Percentiles rank a stretch among this genome's conserved stretches.
Evolutionary conservation across 306 rosid genomes (phyloP).

Genomic region (Casuarina cunninghamiana): DNA sequence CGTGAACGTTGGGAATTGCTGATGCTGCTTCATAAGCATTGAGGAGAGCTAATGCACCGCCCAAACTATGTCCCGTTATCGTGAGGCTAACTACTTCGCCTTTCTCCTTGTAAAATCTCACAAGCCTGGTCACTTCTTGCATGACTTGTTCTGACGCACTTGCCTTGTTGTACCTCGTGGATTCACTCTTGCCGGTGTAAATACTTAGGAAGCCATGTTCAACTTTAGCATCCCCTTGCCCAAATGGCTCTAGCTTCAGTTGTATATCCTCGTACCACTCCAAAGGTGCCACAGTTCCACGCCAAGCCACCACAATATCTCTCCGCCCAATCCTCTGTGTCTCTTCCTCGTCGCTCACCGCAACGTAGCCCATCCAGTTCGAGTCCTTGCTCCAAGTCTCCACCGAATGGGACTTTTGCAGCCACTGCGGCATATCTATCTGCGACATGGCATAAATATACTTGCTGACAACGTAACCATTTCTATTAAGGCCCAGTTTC

Average conservation of each 20-base stretch:
- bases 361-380: constrained; percentile 69
- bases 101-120: constrained; percentile 31
- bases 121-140: constrained; percentile 41
- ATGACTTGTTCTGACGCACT: constrained; percentile 74
- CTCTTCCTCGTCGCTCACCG: constrained; percentile 53
- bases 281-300: constrained; percentile 59
- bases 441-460: constrained; percentile 67
- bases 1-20: constrained; percentile 32
- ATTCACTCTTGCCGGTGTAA: constrained; percentile 52
- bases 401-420: constrained; percentile 49
- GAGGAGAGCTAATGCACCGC: constrained; percentile 65
- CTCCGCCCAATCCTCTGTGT: constrained; percentile 57
- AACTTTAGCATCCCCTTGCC: constrained; percentile 47
- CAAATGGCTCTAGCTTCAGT: constrained; percentile 49
- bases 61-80: constrained; percentile 75
- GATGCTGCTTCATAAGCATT: constrained; percentile 58
- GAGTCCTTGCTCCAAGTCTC: constrained; percentile 70
- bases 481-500: constrained; percentile 36
- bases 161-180: constrained; percentile 57
- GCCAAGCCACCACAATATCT: constrained; percentile 64
- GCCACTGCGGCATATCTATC: constrained; percentile 58
- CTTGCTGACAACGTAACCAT: constrained; percentile 48
- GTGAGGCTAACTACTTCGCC: constrained; percentile 63
- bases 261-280: constrained; percentile 73
- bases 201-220: constrained; percentile 65